These are phyloP conservation scores for Buddleja alternifolia DNA, from an alignment of 257 asterid species.

Conservation along the genomic window DNA sequence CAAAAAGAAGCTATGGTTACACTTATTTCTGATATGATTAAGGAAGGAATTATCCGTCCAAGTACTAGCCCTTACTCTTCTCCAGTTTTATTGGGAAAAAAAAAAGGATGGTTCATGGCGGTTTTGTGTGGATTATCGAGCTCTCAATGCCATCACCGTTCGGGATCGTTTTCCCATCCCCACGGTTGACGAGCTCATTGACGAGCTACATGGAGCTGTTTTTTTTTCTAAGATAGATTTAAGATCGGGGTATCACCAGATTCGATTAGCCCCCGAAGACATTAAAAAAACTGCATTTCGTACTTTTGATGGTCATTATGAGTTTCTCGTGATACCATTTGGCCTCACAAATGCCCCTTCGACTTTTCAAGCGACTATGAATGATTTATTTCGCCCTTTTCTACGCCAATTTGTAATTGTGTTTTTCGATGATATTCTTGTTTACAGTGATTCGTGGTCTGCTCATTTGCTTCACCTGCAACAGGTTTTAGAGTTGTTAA, in stretches of 20 bases:
- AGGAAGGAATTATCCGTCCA: not conserved
- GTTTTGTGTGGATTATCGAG: not conserved
- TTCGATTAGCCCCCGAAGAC: not conserved
- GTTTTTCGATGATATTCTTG: not conserved
- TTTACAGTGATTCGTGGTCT: not conserved
- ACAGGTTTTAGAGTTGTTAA: too few species aligned
- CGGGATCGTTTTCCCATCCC: not conserved
- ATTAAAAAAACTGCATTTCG: not conserved
- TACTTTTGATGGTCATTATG: not conserved
- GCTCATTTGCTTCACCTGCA: not conserved
- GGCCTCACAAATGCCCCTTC: not conserved
- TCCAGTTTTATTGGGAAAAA: not conserved
- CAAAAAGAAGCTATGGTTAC: not conserved
- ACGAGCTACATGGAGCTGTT: not conserved
- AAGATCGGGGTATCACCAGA: not conserved
- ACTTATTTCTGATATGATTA: not conserved
- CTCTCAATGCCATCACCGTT: not conserved
- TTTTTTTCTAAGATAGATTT: not conserved
- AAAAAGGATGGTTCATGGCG: not conserved
- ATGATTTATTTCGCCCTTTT: not conserved
- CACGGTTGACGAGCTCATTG: not conserved
- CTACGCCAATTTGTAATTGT: not conserved
- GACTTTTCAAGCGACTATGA: not conserved
- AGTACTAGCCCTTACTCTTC: not conserved
- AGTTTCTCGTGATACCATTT: not conserved